A percentile compares a stretch with the other conserved stretches of the same genome.
Conservation (phyloP, 23 red algal genomes). For the Agarophyton chilense region DNA sequence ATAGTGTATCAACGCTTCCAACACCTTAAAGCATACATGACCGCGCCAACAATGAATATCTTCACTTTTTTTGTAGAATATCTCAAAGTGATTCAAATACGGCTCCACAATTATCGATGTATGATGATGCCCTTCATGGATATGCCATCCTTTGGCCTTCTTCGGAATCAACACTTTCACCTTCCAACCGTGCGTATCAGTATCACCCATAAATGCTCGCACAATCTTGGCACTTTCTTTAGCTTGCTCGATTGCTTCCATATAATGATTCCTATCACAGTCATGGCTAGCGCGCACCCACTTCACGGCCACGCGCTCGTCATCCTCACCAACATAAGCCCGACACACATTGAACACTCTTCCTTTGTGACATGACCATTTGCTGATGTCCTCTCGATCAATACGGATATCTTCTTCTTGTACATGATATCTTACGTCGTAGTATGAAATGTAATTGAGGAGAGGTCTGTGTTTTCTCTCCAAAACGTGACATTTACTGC, state of each 20-base stretch:
- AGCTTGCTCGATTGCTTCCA: not conserved
- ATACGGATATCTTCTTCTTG: not conserved
- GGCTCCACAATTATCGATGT: not conserved
- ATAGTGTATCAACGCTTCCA: slow-evolving; percentile 1
- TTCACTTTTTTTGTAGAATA: not conserved
- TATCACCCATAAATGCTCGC: not conserved
- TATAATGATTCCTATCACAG: not conserved
- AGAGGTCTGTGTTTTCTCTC: not conserved
- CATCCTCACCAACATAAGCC: not conserved
- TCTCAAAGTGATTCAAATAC: not conserved
- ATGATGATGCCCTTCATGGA: not conserved
- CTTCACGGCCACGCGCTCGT: not conserved
- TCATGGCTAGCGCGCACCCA: not conserved
- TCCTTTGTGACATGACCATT: not conserved
- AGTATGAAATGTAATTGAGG: not conserved
- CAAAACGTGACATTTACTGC: too few relatives aligned
- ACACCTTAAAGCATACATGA: not conserved
- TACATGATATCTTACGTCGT: not conserved
- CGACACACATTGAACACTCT: not conserved
- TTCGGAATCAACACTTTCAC: not conserved
- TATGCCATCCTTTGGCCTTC: not conserved
- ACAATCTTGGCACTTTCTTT: slow-evolving; percentile 1
- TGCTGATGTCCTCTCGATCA: not conserved
- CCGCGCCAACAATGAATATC: not conserved
- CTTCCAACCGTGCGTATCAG: not conserved